Evolutionary conservation across 352 stramenopile species (phyloP), one percentile per base, ranked within the genome.

Genomic region (Phytophthora hibernalis): DNA sequence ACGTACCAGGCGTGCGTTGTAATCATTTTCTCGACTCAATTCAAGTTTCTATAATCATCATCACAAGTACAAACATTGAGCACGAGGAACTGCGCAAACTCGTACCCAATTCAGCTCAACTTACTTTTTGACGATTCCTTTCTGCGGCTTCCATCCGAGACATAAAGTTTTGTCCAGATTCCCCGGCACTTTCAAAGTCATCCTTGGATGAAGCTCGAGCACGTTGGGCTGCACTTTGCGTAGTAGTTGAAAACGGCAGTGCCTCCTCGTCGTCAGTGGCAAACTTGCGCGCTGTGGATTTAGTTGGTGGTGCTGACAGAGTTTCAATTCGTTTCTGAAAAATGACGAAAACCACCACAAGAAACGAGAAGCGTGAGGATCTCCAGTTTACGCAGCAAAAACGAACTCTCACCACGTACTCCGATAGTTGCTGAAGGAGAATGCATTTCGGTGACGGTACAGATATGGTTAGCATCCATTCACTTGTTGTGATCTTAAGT

Each of bases 111-210:
- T n/a, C n/a, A 49, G 20, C 16, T 58, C 1, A 4, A 24, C 67
- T 45, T 43, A 91, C 85, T 80, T 93, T 92, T 61, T 87, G 84
- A 11, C 82, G 79, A 64, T 92, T 94, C 42, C 74, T 80, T 70
- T 95, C 87, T 10, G 83, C 79, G 16, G 84, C 84, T 51, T 95
- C 85, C 85, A 93, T 95, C 0, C 87, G 72, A 44, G 82, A 77
- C 35, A 95, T 79, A 49, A 94, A 94, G 48, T 68, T 72, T 21
- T 50, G 56, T 2, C 67, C 69, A 13, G 62, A 54, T 13, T 72
- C 67, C 18, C 54, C 55, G 10, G 62, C 63, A 16, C 76, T 74
- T 9, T 83, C 74, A n/a, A n/a, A n/a, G 9, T 84, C 66, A 22
- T 74, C 50, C 31, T 38, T 59, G 7, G 60, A 62, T 44, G 37